Evolutionary conservation across 2,329 filamentous ascomycete species (phyloP).

Genomic region (Cordyceps farinosa): DNA sequence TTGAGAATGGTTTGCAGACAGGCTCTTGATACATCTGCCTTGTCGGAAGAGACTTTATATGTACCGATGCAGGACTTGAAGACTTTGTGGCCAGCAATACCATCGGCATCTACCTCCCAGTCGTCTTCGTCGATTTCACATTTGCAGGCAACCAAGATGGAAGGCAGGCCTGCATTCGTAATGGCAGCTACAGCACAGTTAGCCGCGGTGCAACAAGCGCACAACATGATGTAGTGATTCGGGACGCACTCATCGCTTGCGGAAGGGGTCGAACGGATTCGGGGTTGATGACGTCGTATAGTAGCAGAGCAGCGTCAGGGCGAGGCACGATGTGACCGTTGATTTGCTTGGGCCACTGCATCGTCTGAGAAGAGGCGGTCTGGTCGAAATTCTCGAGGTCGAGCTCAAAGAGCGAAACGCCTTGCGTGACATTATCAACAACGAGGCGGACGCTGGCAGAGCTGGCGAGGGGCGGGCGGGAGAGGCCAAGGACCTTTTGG

Average conservation of each 20-base stretch:
- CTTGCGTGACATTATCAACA: conserved; percentile 55
- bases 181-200: conserved; percentile 58
- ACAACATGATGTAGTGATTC: conserved; percentile 12
- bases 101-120: conserved; percentile 67
- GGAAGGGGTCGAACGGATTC: conserved; percentile 72
- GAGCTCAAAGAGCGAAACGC: conserved; percentile 62
- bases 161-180: conserved; percentile 68
- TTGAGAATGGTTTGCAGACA: conserved; percentile 74
- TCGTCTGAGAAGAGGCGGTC: conserved; percentile 47
- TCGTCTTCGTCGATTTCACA: conserved; percentile 72
- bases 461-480: conserved; percentile 50
- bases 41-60: conserved; percentile 68
- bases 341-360: conserved; percentile 65
- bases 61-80: conserved; percentile 68
- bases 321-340: conserved; percentile 68
- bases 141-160: conserved; percentile 82
- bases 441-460: conserved; percentile 55
- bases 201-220: conserved; percentile 15
- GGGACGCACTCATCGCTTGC: conserved; percentile 70
- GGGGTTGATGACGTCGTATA: conserved; percentile 83
- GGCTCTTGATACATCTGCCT: conserved; percentile 67
- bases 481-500: conserved; percentile 57
- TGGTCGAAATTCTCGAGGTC: conserved; percentile 64
- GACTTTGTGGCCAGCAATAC: conserved; percentile 57
- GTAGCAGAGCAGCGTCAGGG: conserved; percentile 77